Evolutionary conservation across 202 grass and related monocot species (phyloP), one percentile per base, ranked within the genome.

Genomic region (Miscanthus sacchariflorus): DNA sequence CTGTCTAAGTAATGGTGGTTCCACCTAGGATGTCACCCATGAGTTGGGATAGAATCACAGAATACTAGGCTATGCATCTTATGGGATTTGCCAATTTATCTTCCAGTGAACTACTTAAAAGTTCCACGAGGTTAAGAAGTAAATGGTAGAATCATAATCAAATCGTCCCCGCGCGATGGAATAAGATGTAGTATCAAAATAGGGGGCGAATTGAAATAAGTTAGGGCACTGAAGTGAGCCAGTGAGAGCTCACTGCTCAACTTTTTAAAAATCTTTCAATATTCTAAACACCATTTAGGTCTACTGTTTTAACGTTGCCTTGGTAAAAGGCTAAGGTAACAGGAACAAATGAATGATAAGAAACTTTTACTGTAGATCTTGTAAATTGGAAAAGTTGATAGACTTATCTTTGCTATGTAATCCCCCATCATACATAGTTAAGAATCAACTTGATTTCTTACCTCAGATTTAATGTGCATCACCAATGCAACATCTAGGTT

Each of bases 21-120:
- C 74, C 56, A 67, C 52, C 84, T 69, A 74, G 84, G 84, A 58
- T 67, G 68, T 33, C 84, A 87, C 72, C 83, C 68, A 5, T 35
- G 77, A 76, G 45, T 24, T 24, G 12, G n/a, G 42, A 21, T 1
- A 44, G 49, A 45, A 72, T 68, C 30, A 12, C 1, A 56, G 49
- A 45, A 72, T 68, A 45, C 13, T 73, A 74, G 79, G 35, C 30
- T 74, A 74, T 79, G 72, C 74, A 56, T 56, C 52, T 56, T 21
- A 56, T 56, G 54, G 25, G 2, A 87, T 74, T 79, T 76, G 10
- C 5, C 2, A 2, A 46, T 68, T 74, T 27, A 12, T 84, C 83
- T 56, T 79, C 43, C 54, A 48, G 44, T 9, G 54, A 30, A 38
- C 65, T 79, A 17, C 68, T n/a, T 59, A 43, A 86, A 17, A 11